These are phyloP conservation scores for Rhizophagus sp. DNA, from an alignment of 192 early-diverging fungal genomes.

Conservation along the genomic window DNA sequence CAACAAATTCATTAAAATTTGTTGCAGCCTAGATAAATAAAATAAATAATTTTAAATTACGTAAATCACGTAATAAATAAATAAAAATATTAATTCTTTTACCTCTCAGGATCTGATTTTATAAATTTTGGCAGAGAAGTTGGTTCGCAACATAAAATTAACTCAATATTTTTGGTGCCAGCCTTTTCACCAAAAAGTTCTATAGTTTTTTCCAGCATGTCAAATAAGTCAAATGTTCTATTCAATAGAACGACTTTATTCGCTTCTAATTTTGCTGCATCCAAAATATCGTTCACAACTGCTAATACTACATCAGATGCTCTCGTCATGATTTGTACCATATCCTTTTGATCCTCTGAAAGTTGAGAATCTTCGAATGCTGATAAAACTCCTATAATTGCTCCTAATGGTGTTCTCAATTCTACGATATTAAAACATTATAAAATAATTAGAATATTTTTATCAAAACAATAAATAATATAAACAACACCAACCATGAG, in stretches of 20 bases:
- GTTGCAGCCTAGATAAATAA: slow-evolving; percentile 33
- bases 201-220: slow-evolving; percentile 44
- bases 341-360: slow-evolving; percentile 44
- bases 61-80: neutral
- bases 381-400: slow-evolving; percentile 45
- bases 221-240: slow-evolving; percentile 46
- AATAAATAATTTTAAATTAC: neutral
- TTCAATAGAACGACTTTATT: slow-evolving; percentile 47
- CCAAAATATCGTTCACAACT: slow-evolving; percentile 45
- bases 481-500: slow-evolving; percentile 34
- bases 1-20: slow-evolving; percentile 53
- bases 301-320: slow-evolving; percentile 46
- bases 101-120: slow-evolving; percentile 34
- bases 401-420: slow-evolving; percentile 41
- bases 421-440: neutral
- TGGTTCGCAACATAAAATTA: slow-evolving; percentile 47
- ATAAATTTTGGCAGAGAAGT: slow-evolving; percentile 48
- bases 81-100: neutral
- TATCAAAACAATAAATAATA: neutral
- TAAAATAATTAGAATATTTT: neutral
- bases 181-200: slow-evolving; percentile 46
- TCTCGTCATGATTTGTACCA: slow-evolving; percentile 49
- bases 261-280: slow-evolving; percentile 46
- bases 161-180: slow-evolving; percentile 39
- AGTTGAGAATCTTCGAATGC: slow-evolving; percentile 45